A percentile compares a stretch with the other conserved stretches of the same genome.
Evolutionary conservation across 2,329 filamentous ascomycete species (phyloP).

Genomic region (Ceratocystis variospora): DNA sequence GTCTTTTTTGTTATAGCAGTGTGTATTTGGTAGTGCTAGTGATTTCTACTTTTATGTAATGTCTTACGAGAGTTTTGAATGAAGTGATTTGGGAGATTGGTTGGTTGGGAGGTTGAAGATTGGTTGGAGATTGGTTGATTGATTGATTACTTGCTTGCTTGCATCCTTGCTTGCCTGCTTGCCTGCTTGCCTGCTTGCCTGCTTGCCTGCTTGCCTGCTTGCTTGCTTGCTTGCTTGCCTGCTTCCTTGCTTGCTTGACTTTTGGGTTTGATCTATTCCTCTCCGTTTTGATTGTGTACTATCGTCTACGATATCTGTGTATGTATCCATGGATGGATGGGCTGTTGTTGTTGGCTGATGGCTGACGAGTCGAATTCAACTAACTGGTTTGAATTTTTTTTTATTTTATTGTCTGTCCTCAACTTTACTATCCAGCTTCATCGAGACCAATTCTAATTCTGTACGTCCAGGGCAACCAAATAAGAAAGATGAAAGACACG

Average conservation of each 20-base stretch:
- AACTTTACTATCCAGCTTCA: neutral
- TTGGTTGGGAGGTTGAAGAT: no score
- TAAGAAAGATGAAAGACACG: neutral
- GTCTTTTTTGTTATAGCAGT: neutral
- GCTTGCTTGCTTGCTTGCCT: neutral
- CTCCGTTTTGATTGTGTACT: neutral
- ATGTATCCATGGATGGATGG: neutral
- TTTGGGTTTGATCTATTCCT: neutral
- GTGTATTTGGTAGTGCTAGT: neutral
- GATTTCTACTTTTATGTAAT: slow-evolving; percentile 3
- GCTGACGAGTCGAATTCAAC: neutral
- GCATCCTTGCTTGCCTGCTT: neutral
- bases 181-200: no score
- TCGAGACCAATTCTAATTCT: neutral
- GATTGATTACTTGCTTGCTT: no score
- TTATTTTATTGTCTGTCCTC: neutral
- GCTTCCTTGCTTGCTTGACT: neutral
- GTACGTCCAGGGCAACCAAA: neutral
- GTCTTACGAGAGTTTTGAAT: neutral
- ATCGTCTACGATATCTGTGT: neutral
- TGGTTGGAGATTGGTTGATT: no score
- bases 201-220: neutral
- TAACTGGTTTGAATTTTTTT: neutral
- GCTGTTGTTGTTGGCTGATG: neutral
- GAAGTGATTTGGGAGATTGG: neutral